Conservation (phyloP, 1,139 yeast genomes). For the Saccharomyces uvarum region DNA sequence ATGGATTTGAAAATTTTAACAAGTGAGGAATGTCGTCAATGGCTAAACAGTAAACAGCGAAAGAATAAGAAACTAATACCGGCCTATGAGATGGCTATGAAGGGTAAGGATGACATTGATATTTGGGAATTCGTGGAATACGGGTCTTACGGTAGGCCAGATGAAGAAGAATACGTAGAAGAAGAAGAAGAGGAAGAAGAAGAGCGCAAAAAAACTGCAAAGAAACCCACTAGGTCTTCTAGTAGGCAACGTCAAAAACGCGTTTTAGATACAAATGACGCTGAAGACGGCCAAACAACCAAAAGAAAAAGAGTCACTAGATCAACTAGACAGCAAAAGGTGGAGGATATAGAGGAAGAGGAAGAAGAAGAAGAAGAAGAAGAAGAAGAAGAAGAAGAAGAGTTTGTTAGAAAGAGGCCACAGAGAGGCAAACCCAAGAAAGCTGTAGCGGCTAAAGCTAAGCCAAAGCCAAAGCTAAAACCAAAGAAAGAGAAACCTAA, state of each 20-base stretch:
- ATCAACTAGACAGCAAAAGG: constrained; percentile 12
- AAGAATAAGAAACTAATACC: constrained; percentile 27
- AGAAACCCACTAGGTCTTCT: constrained; percentile 10
- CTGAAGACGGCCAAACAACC: neutral
- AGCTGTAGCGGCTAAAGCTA: constrained; percentile 6
- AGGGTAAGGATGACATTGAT: constrained; percentile 23
- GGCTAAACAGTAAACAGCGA: constrained; percentile 19
- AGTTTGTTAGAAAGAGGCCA: neutral
- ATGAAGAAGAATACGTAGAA: constrained; percentile 17
- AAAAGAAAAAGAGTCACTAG: constrained; percentile 12
- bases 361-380: constrained; percentile 1
- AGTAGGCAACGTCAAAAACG: constrained; percentile 10
- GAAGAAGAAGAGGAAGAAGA: constrained; percentile 8
- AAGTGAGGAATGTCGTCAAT: constrained; percentile 19
- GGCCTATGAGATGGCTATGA: constrained; percentile 30
- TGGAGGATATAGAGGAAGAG: constrained; percentile 8
- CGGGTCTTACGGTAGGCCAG: constrained; percentile 26
- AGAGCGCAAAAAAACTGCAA: constrained; percentile 3
- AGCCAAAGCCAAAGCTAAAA: constrained; percentile 6
- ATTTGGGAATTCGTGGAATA: constrained; percentile 31
- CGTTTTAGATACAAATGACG: neutral
- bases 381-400: constrained; percentile 3
- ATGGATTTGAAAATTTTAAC: constrained; percentile 18
- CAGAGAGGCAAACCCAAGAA: constrained; percentile 2
- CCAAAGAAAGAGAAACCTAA: constrained; percentile 4